Base-by-base conservation (phyloP, 2,329 filamentous ascomycete species). In the Didymella sp. region DNA sequence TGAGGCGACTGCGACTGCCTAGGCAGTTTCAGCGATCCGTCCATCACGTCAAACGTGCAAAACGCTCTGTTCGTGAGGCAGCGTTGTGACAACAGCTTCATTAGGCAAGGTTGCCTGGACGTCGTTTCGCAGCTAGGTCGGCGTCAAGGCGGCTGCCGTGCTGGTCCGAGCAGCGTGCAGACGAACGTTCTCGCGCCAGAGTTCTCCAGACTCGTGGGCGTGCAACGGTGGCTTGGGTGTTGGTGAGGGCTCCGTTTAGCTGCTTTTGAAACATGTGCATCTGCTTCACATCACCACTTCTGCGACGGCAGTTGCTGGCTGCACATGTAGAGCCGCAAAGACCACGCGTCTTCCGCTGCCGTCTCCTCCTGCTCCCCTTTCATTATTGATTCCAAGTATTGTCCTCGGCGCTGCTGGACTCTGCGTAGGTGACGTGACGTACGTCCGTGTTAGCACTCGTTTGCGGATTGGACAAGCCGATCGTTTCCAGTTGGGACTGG, bases 401-500 rank as follows among this genome's bases (percentile, higher is more conserved):
- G 43, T 22, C 53, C 49, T 56, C 58, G 58, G 62, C 61, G 58
- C 47, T 57, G 62, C 56, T 62, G 59, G 60, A 58, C 30, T 49
- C 58, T 58, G 56, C 41, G 56, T 50, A 42, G 50, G 56, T 58
- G 56, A 58, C 56, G 67, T 68, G 68, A 71, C 68, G 68, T 70
- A 71, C 60, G 51, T 61, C 56, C 49, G 47, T 62, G 63, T 57
- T 57, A 63, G 63, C 58, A 58, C 60, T 66, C 61, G 66, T 67
- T 65, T 68, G 66, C 67, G 58, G 65, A 61, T 59, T 60, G 58
- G 58, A 61, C 53, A 46, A 61, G 67, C 60, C 64, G 67, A 72
- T 72, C 68, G 56, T 54, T 67, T 62, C 63, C 62, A 57, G 46
- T 56, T 58, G 33, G 42, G 55, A 58, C 22, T 52, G 54, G 54